Evolutionary conservation across 805 yeast genomes (phyloP), one percentile per base, ranked within the genome.

Genomic region (Lipomyces oligophaga): DNA sequence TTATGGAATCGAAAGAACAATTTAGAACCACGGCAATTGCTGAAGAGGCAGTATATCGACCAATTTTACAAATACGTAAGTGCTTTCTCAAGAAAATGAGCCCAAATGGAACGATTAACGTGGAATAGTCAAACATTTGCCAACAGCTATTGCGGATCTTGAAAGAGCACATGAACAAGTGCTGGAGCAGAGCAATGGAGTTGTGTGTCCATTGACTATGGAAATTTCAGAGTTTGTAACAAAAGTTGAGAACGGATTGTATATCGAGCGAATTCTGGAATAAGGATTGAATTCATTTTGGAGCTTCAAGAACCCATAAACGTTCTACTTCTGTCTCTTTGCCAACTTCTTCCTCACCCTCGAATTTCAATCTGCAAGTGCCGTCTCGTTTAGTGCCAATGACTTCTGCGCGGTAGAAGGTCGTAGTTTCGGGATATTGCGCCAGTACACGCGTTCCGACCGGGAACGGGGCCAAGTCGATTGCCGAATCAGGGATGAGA

Each of bases 321-420:
- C 97, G 73, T 43, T 80, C 85, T 3, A 93, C 97, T 59, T 88
- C 95, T 0, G 97, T 93, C 63, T 90, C 96, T 63, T 90, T 93
- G 37, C 85, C 89, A 0, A 80, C 95, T 60, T 93, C 98, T 63
- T 93, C 98, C 63, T 93, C 99, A 7, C 97, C 98, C 57, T 90
- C 97, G 60, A 93, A 93, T 60, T 79, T 78, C 45, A 93, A 71
- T 54, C 87, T 69, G 54, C 95, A 90, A 10, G 74, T 76, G 0
- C 89, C 88, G 54, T 83, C 89, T 55, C 85, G 73, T 51, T 78
- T 80, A 38, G 77, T 73, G 0, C 94, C 89, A 20, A 81, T 80
- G 2, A 93, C 97, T 40, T 85, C 85, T 0, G 98, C 99, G 3
- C 94, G 86, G 60, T 93, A 93, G 60, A 93, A 93, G 0, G 97